Conservation (phyloP, 2,329 filamentous ascomycete genomes). For the Stenocarpella maydis region DNA sequence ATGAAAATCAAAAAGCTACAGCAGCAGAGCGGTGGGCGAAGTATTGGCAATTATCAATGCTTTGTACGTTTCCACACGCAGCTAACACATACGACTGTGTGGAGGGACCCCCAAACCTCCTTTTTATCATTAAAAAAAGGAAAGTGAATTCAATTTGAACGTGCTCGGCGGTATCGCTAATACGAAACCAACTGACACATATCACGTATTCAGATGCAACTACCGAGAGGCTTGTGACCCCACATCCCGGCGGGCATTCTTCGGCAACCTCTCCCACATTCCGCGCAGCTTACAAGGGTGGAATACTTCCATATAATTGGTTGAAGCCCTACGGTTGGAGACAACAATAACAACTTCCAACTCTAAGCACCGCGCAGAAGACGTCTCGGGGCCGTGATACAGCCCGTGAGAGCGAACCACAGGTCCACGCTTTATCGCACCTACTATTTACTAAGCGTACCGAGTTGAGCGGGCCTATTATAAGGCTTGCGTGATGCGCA, state of each 20-base stretch:
- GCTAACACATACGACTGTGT: too few species aligned
- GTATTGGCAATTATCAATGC: not conserved
- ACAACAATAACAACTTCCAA: not conserved
- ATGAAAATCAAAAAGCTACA: not conserved
- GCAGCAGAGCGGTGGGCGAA: not conserved
- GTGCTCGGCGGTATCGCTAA: too few species aligned
- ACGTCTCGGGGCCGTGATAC: not conserved
- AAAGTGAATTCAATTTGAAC: too few species aligned
- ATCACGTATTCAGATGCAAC: too few species aligned
- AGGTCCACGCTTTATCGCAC: not conserved
- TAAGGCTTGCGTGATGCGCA: too few species aligned
- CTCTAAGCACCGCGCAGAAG: not conserved
- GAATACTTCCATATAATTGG: not conserved
- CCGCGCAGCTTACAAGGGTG: not conserved
- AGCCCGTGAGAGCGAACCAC: constrained; percentile 1
- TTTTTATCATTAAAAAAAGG: too few species aligned
- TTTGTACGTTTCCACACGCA: not conserved
- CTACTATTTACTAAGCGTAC: constrained; percentile 31
- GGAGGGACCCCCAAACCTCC: too few species aligned
- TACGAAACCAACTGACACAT: too few species aligned
- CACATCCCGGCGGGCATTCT: constrained; percentile 17
- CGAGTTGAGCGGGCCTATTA: too few species aligned
- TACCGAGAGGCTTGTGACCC: not conserved
- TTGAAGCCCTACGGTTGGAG: not conserved
- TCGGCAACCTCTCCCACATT: not conserved